Percentiles rank a stretch among this genome's conserved stretches.
Evolutionary conservation across 306 rosid species (phyloP).

Genomic region (Pterocarpus santalinus): DNA sequence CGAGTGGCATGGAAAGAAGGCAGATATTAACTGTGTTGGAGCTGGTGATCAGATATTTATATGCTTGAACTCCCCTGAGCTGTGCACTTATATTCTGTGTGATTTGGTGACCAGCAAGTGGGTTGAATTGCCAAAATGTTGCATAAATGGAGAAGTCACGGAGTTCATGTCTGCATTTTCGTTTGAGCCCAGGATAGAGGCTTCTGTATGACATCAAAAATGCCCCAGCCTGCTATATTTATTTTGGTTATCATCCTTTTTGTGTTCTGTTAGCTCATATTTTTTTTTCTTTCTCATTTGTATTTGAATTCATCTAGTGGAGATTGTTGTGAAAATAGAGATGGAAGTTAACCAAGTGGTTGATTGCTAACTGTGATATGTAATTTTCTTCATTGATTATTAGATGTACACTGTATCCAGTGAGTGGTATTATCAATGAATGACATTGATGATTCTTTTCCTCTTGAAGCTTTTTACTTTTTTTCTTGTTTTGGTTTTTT

Average conservation of each 20-base stretch:
- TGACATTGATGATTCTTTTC: conserved; percentile 39
- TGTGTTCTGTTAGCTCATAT: conserved; percentile 14
- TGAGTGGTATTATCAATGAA: conserved; percentile 45
- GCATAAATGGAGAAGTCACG: conserved; percentile 68
- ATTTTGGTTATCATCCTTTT: conserved; percentile 27
- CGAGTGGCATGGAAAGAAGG: conserved; percentile 91
- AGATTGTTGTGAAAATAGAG: conserved; percentile 46
- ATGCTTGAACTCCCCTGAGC: conserved; percentile 78
- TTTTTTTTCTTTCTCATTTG: conserved; percentile 31
- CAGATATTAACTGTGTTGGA: conserved; percentile 91
- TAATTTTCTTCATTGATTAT: conserved; percentile 37
- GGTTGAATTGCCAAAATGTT: conserved; percentile 79
- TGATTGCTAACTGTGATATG: conserved; percentile 47
- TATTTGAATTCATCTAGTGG: conserved; percentile 48
- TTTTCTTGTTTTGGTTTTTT: neutral
- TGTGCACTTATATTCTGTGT: conserved; percentile 65
- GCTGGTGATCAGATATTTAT: conserved; percentile 73
- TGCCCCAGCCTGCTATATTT: neutral
- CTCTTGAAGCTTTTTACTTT: neutral
- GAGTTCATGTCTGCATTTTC: conserved; percentile 94
- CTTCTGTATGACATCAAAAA: conserved; percentile 58
- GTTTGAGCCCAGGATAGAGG: conserved; percentile 95
- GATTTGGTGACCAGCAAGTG: conserved; percentile 73
- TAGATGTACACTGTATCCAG: conserved; percentile 39
- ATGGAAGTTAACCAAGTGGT: conserved; percentile 48